Percentiles rank a stretch among this genome's conserved stretches.
These are phyloP conservation scores for Dianthus caryophyllus DNA, from an alignment of 148 eudicot species.

Conservation along the genomic window DNA sequence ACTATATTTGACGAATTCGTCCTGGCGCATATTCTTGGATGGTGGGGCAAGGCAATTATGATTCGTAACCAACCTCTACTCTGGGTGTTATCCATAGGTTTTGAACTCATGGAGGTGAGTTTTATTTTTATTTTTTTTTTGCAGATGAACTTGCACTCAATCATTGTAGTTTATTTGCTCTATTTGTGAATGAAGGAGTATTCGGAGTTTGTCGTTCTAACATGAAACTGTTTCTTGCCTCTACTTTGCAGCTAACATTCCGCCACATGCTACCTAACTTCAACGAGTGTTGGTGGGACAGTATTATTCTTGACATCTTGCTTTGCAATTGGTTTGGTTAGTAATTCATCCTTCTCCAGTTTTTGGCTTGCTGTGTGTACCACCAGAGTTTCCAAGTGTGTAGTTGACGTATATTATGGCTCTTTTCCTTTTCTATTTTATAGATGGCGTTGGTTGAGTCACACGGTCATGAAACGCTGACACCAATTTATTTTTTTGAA, in stretches of 20 bases:
- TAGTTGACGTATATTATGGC: not conserved
- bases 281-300: conserved; percentile 99
- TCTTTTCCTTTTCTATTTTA: not conserved
- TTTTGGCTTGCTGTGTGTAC: conserved; percentile 1
- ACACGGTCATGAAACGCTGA: not conserved
- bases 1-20: conserved; percentile 95
- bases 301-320: conserved; percentile 86
- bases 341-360: conserved; percentile 18
- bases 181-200: not conserved
- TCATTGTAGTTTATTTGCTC: not conserved
- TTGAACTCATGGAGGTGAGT: conserved; percentile 96
- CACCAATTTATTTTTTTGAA: not conserved
- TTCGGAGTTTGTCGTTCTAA: conserved; percentile 1
- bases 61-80: conserved; percentile 97
- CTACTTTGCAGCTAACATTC: conserved; percentile 68
- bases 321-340: conserved; percentile 99
- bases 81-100: conserved; percentile 93
- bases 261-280: conserved; percentile 99
- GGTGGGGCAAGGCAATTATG: conserved; percentile 99
- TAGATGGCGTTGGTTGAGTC: not conserved
- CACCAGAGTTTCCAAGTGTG: not conserved
- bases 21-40: conserved; percentile 87
- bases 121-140: no score
- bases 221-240: conserved; percentile 18
- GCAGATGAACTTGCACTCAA: not conserved